A percentile compares a stretch with the other conserved stretches of the same genome.
Conservation (phyloP, 1,139 yeast species). For the Pichia sp. region DNA sequence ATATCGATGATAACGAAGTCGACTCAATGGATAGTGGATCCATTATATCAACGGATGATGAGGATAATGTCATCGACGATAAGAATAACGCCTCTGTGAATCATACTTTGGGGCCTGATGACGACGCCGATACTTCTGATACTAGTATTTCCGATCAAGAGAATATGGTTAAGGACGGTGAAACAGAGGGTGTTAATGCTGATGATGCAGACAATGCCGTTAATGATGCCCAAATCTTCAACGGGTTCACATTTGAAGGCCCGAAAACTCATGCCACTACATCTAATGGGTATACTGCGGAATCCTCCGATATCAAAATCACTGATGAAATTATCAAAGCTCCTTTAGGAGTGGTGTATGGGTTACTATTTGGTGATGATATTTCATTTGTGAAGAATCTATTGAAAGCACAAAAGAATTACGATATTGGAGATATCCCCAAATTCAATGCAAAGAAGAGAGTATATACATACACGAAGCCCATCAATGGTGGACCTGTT, state of each 20-base stretch:
- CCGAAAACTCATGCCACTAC: slow-evolving; percentile 55
- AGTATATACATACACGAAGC: slow-evolving; percentile 68
- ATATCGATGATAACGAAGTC: slow-evolving; percentile 21
- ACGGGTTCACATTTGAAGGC: slow-evolving; percentile 39
- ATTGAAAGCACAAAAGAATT: slow-evolving; percentile 62
- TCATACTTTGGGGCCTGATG: background rate
- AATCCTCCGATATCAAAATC: slow-evolving; percentile 55
- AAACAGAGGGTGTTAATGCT: slow-evolving; percentile 9
- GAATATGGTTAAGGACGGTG: slow-evolving; percentile 32
- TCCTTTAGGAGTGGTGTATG: slow-evolving; percentile 75
- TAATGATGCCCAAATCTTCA: slow-evolving; percentile 36
- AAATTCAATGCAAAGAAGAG: slow-evolving; percentile 42
- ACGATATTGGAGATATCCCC: slow-evolving; percentile 55
- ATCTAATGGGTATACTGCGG: slow-evolving; percentile 40
- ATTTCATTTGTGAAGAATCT: slow-evolving; percentile 48
- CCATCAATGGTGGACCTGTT: slow-evolving; percentile 71
- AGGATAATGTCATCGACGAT: slow-evolving; percentile 13
- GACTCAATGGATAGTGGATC: slow-evolving; percentile 18
- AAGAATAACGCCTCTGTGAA: background rate
- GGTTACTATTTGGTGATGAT: slow-evolving; percentile 69
- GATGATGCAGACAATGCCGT: background rate
- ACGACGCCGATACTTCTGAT: slow-evolving; percentile 13
- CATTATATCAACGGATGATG: slow-evolving; percentile 18
- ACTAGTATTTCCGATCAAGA: slow-evolving; percentile 23
- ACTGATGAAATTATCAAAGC: slow-evolving; percentile 55